Evolutionary conservation across 2,329 filamentous ascomycete genomes (phyloP).

Genomic region (Dothideomycetidae sp.): DNA sequence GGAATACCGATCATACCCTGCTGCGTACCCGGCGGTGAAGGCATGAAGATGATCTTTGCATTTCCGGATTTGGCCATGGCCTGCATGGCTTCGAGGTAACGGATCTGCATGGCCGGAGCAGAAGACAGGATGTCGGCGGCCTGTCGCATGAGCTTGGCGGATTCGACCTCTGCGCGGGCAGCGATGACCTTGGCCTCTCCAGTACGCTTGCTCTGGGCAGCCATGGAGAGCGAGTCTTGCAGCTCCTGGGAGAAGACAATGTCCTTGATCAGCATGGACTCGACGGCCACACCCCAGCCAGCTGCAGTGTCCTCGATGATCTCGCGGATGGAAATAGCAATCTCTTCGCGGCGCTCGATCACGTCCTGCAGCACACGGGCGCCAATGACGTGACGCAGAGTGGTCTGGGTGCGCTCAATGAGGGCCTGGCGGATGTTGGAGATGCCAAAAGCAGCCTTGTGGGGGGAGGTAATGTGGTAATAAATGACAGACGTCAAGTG

Average conservation of each 20-base stretch:
- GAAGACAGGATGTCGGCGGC: slow-evolving; percentile 86
- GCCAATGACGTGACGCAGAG: slow-evolving; percentile 88
- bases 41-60: slow-evolving; percentile 75
- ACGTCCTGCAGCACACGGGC: slow-evolving; percentile 93
- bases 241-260: slow-evolving; percentile 94
- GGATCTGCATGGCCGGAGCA: slow-evolving; percentile 94
- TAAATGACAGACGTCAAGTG: slow-evolving; percentile 95
- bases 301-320: slow-evolving; percentile 93
- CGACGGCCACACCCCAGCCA: slow-evolving; percentile 90
- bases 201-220: slow-evolving; percentile 94
- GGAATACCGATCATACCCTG: too few relatives aligned
- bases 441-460: slow-evolving; percentile 96
- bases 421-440: slow-evolving; percentile 90
- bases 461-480: slow-evolving; percentile 90
- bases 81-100: slow-evolving; percentile 97
- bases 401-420: slow-evolving; percentile 94
- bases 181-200: slow-evolving; percentile 98
- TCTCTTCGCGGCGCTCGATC: slow-evolving; percentile 94
- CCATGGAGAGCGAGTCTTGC: slow-evolving; percentile 94
- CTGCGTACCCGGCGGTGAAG: too few relatives aligned
- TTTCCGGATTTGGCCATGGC: slow-evolving; percentile 92
- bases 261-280: slow-evolving; percentile 98
- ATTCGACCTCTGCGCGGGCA: slow-evolving; percentile 90
- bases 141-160: slow-evolving; percentile 78
- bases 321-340: slow-evolving; percentile 86